Base-by-base conservation (phyloP, 2,329 filamentous ascomycete genomes). In the Aureobasidium sp. region DNA sequence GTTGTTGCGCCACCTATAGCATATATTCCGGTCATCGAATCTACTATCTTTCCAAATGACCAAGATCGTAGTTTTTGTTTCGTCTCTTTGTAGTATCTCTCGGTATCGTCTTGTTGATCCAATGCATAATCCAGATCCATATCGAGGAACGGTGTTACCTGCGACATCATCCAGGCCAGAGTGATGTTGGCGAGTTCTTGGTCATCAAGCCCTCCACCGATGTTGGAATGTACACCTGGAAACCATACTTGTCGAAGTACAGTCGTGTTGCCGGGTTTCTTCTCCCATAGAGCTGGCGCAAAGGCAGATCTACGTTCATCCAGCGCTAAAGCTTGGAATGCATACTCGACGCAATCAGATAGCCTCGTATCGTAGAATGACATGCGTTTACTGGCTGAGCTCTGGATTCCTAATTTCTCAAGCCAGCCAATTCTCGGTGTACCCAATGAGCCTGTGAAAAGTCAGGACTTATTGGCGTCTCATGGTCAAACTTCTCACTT, bases 81-180 rank as follows among this genome's bases (percentile, higher is more conserved):
- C 0, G 74, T 69, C 31, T 77, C 75, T 42, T 80, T 75, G 70
- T 85, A 85, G 68, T 80, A 82, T 42, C 76, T 73, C 10, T 81
- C 79, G 9, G 80, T 82, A 31, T 78, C 73, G 25, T 83, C 81
- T 64, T 82, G 80, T 62, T 83, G 78, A 67, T 84, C 81, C 29
- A 83, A 77, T 20, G 85, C 67, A 67, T 83, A 85, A 53, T 82
- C 80, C 5, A 78, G 74, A 61, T 83, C 76, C 71, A 85, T 80
- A 67, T 84, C 83, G 66, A 84, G 71, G 51, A 84, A 83, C 1
- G 79, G 78, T 61, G 80, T 76, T 51, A 86, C 73, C 65, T 87
- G 84, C 59, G 81, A 79, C 71, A 87, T 85, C 85, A 88, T 88
- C 85, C 85, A 88, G 5, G 85, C 85, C 1, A 88, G 73, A 7